Evolutionary conservation across 768 basidiomycete species (phyloP).

Genomic region (Mrakia hoshinonis): DNA sequence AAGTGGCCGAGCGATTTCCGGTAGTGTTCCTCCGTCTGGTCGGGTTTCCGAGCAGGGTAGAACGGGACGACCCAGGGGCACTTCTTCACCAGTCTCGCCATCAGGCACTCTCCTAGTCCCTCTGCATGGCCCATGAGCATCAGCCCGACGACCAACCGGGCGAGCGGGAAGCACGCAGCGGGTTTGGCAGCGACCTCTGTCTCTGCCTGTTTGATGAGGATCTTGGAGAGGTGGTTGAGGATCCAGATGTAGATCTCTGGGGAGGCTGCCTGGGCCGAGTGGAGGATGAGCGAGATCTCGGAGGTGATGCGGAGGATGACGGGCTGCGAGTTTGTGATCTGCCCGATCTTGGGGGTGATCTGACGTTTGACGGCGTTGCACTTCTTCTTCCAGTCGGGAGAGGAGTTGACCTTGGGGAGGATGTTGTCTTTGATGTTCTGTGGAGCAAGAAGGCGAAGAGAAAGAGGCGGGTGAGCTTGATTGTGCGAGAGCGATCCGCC

Average conservation of each 20-base stretch:
- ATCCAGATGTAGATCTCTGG: conserved; percentile 54
- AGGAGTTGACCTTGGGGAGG: conserved; percentile 56
- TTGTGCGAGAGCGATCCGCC: conserved; percentile 33
- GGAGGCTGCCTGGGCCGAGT: conserved; percentile 43
- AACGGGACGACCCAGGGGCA: conserved; percentile 80
- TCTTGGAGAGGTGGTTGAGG: conserved; percentile 79
- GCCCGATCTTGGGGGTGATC: conserved; percentile 79
- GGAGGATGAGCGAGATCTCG: conserved; percentile 46
- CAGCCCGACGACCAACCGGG: conserved; percentile 62
- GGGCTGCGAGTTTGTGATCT: conserved; percentile 62
- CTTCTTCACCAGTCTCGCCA: conserved; percentile 73
- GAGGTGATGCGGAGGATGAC: conserved; percentile 54
- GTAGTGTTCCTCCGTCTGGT: conserved; percentile 42
- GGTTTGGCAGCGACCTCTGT: conserved; percentile 85
- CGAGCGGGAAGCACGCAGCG: conserved; percentile 72
- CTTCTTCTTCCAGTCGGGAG: conserved; percentile 50
- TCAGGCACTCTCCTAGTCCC: conserved; percentile 64
- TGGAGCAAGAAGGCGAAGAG: neutral
- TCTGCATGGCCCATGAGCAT: conserved; percentile 48
- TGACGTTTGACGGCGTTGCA: conserved; percentile 65
- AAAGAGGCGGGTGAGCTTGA: conserved; percentile 29
- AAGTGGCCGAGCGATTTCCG: conserved; percentile 41
- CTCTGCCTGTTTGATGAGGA: conserved; percentile 83
- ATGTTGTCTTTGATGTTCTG: conserved; percentile 33
- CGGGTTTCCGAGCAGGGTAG: conserved; percentile 48